Evolutionary conservation across 83 land plant species (phyloP), one percentile per base, ranked within the genome.

Genomic region (Picea engelmannii): DNA sequence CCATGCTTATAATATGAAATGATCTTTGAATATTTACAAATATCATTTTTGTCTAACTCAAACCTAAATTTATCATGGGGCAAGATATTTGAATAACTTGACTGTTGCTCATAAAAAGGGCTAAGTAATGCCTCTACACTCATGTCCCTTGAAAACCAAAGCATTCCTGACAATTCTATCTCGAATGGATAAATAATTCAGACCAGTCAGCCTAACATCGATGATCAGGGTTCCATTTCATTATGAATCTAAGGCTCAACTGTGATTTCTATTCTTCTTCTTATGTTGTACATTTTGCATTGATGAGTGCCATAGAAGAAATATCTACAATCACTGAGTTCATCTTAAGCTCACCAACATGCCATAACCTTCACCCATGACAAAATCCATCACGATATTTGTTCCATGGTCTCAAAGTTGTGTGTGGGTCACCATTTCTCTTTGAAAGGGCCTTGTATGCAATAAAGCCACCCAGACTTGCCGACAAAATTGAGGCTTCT

Each of bases 401-500:
- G 76, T 90, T 92, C 92, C 92, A 90, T 49, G 92, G 92, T 70
- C 92, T 73, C 27, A 89, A 90, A 38, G 92, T 89, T 49, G 86
- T 90, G 25, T 78, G 77, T 17, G 92, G 92, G 79, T 88, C 90
- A 68, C 81, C 85, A 69, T 92, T 92, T 79, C 93, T 87, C 38
- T 85, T 82, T 27, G 93, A 91, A 75, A 91, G 65, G 9, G 93
- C 93, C n/a, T 91, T 64, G 60, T 89, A 89, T 16, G 93, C 93
- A 62, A 91, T 88, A 80, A 91, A 91, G 5, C 93, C 93, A 23
- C 93, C 93, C 31, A 91, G 63, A 4, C 93, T 90, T 55, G 81
- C 73, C 15, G 93, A 81, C 4, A 86, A 79, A 64, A 92, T 83
- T 4, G 92, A 89, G 23, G 94, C 92, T 66, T 91, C 93, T n/a